Conservation (phyloP, 371 early-diverging fungal species). For the Zopfochytrium polystomum region DNA sequence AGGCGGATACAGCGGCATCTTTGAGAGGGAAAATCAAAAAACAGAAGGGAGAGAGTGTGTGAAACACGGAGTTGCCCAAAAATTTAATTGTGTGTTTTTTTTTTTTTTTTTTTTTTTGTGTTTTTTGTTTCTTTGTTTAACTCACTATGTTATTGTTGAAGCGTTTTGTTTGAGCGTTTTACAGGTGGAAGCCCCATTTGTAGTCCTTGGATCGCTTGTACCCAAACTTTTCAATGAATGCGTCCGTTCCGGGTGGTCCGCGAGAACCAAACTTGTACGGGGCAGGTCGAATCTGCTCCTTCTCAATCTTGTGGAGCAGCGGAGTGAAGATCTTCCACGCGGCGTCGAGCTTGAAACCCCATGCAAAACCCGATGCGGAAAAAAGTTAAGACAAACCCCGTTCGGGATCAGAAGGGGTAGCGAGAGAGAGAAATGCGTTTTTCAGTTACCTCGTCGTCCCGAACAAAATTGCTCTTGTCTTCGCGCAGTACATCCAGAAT, state of each 20-base stretch:
- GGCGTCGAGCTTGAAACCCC: constrained; percentile 67
- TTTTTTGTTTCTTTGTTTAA: no score
- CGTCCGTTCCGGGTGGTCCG: constrained; percentile 73
- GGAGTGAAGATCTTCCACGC: constrained; percentile 98
- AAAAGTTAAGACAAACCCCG: no score
- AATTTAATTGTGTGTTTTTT: no score
- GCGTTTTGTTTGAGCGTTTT: no score
- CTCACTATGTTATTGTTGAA: no score
- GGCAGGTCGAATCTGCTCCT: constrained; percentile 61
- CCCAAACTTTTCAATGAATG: constrained; percentile 69
- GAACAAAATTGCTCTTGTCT: constrained; percentile 95
- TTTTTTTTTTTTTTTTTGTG: no score
- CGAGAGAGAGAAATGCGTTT: no score
- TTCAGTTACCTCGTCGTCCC: constrained; percentile 79
- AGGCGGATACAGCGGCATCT: constrained; percentile 54
- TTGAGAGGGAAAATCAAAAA: constrained; percentile 15
- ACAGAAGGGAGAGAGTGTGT: no score
- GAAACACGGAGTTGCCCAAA: no score
- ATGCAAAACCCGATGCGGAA: no score
- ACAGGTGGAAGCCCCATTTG: no score
- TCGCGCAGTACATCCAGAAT: constrained; percentile 86
- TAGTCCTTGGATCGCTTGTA: constrained; percentile 45
- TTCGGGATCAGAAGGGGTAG: no score
- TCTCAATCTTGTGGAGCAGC: constrained; percentile 83
- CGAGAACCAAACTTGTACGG: constrained; percentile 82